These are phyloP conservation scores for Botrytis medusae DNA, from an alignment of 2,329 filamentous ascomycete species.

Conservation along the genomic window DNA sequence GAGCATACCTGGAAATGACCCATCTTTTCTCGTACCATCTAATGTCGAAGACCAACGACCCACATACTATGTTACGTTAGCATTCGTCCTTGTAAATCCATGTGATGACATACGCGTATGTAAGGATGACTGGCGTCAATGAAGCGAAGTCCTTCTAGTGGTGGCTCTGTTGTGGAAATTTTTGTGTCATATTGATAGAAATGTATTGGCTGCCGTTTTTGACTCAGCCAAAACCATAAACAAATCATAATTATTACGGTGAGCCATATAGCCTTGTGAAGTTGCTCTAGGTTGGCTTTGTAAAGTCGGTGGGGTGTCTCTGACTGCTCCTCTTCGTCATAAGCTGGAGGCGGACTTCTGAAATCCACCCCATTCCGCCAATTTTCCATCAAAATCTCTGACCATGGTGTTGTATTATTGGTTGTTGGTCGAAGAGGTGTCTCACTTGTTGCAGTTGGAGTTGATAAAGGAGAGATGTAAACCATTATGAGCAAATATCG, in stretches of 20 bases:
- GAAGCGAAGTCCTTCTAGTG: constrained; percentile 31
- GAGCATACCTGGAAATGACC: constrained; percentile 33
- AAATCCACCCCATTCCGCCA: constrained; percentile 23
- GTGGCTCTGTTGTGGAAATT: neutral
- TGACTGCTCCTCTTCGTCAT: neutral
- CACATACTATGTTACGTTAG: constrained; percentile 29
- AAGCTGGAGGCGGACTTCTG: constrained; percentile 17
- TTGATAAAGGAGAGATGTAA: constrained; percentile 25
- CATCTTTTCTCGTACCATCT: constrained; percentile 30
- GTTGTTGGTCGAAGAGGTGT: constrained; percentile 22
- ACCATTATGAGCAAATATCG: constrained; percentile 23
- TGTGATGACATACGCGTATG: constrained; percentile 27
- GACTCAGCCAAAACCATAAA: constrained; percentile 24
- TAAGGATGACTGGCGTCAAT: constrained; percentile 30
- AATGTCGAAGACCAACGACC: constrained; percentile 32
- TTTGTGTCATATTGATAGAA: constrained; percentile 16
- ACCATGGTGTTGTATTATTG: constrained; percentile 28
- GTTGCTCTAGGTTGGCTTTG: neutral
- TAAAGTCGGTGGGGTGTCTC: neutral
- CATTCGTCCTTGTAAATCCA: neutral
- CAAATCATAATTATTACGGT: constrained; percentile 39
- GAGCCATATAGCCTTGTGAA: constrained; percentile 14
- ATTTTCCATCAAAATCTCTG: constrained; percentile 29
- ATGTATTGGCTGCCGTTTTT: constrained; percentile 5
- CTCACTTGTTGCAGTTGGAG: constrained; percentile 12